Conservation (phyloP, 495 filamentous ascomycete species). For the Aspergillus sclerotioniger region DNA sequence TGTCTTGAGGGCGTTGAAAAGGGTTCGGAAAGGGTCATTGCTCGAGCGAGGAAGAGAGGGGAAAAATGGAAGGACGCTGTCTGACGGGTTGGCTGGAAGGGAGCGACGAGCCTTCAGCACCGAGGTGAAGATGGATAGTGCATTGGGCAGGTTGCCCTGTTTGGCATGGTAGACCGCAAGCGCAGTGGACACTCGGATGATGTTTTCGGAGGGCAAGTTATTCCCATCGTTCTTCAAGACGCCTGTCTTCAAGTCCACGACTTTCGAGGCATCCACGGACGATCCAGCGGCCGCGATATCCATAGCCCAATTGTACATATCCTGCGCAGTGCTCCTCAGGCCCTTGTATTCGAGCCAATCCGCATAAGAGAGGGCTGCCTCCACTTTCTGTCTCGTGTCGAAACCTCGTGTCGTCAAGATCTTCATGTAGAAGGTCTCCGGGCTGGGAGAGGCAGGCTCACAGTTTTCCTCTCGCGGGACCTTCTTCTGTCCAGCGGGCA, state of each 20-base stretch:
- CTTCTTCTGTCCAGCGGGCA: conserved; percentile 55
- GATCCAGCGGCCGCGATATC: conserved; percentile 60
- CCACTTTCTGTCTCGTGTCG: conserved; percentile 66
- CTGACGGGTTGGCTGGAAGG: conserved; percentile 29
- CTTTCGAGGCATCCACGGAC: conserved; percentile 38
- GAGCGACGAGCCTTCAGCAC: conserved; percentile 69
- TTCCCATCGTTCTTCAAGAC: conserved; percentile 54
- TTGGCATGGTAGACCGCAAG: conserved; percentile 74
- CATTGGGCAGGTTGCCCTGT: conserved; percentile 55
- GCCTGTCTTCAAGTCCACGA: conserved; percentile 60
- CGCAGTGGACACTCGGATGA: conserved; percentile 71
- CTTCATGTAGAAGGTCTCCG: conserved; percentile 72
- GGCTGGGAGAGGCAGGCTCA: conserved; percentile 57
- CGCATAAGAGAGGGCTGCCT: conserved; percentile 76
- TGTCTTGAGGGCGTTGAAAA: conserved; percentile 35
- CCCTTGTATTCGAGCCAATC: conserved; percentile 80
- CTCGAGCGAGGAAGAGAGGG: conserved; percentile 56
- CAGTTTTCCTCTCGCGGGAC: conserved; percentile 72
- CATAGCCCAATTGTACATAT: conserved; percentile 70
- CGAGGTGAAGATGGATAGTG: conserved; percentile 84
- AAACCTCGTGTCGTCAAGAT: conserved; percentile 77
- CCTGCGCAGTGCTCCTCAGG: conserved; percentile 54
- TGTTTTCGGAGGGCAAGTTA: conserved; percentile 61
- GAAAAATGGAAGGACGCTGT: conserved; percentile 33
- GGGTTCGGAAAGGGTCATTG: conserved; percentile 46